These are phyloP conservation scores for Lipomyces yamadae DNA, from an alignment of 805 yeast species.

Conservation along the genomic window DNA sequence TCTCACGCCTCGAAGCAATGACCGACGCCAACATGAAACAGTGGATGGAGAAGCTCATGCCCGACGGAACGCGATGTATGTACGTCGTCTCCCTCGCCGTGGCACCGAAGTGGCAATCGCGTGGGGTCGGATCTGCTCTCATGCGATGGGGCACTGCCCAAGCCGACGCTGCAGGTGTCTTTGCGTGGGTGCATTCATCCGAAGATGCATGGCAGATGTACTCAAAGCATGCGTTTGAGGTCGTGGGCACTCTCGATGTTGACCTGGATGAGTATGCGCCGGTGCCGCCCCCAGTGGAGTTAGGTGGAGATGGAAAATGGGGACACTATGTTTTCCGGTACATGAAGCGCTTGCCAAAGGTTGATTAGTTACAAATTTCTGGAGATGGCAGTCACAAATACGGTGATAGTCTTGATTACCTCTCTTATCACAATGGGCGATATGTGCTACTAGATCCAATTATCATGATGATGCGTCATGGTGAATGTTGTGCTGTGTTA, in stretches of 20 bases:
- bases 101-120: not conserved
- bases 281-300: not conserved
- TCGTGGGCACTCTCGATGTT: not conserved
- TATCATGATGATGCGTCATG: too few relatives aligned
- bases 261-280: slow-evolving; percentile 5
- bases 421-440: too few relatives aligned
- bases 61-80: slow-evolving; percentile 1
- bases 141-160: slow-evolving; percentile 1
- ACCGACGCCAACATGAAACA: not conserved
- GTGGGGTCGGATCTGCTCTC: slow-evolving; percentile 1
- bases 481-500: too few relatives aligned
- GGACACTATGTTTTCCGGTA: not conserved
- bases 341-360: not conserved
- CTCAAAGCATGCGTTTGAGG: not conserved
- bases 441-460: too few relatives aligned
- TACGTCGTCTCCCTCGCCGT: not conserved
- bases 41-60: not conserved
- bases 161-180: slow-evolving; percentile 2
- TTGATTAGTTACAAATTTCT: too few relatives aligned
- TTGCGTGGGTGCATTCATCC: slow-evolving; percentile 5
- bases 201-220: not conserved
- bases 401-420: too few relatives aligned
- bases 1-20: not conserved
- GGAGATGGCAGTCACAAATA: too few relatives aligned
- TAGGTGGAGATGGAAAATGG: not conserved